These are phyloP conservation scores for Kokia cookei DNA, from an alignment of 441 rosid genomes.

Conservation along the genomic window DNA sequence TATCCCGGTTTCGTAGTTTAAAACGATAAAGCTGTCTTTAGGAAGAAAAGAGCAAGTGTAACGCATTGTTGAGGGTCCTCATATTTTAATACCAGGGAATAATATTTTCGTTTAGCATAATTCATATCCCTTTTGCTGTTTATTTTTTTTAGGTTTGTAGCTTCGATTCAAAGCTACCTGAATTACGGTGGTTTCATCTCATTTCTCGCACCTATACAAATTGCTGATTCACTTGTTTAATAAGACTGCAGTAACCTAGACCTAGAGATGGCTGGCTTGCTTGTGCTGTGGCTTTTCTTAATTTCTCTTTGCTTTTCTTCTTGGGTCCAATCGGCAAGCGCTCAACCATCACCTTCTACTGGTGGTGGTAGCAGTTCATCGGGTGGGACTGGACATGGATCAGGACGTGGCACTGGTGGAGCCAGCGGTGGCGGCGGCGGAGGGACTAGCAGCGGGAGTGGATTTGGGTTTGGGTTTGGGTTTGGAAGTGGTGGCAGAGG, in stretches of 20 bases:
- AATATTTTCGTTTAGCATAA: no score
- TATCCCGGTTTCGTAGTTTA: no score
- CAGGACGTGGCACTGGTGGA: not conserved
- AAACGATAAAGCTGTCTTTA: no score
- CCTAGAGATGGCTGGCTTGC: not conserved
- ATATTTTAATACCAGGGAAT: no score
- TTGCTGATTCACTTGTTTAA: no score
- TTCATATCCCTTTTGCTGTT: no score
- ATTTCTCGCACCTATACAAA: no score
- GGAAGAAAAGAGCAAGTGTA: no score
- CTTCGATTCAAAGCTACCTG: no score
- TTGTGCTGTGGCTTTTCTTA: not conserved
- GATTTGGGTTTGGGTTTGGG: slow-evolving; percentile 2
- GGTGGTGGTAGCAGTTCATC: not conserved
- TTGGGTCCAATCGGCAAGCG: not conserved
- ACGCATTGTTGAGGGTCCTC: no score
- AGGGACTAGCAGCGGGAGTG: slow-evolving; percentile 1
- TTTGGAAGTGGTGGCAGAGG: slow-evolving; percentile 9
- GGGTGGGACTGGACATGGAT: not conserved
- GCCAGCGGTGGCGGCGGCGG: not conserved
- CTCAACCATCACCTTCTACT: not conserved
- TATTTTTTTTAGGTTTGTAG: no score
- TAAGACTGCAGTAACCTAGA: not conserved
- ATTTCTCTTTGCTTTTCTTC: not conserved
- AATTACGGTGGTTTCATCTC: no score